phyloP scores from a whole-genome alignment of 305 asterid genomes.

The Fraxinus sp. region DNA sequence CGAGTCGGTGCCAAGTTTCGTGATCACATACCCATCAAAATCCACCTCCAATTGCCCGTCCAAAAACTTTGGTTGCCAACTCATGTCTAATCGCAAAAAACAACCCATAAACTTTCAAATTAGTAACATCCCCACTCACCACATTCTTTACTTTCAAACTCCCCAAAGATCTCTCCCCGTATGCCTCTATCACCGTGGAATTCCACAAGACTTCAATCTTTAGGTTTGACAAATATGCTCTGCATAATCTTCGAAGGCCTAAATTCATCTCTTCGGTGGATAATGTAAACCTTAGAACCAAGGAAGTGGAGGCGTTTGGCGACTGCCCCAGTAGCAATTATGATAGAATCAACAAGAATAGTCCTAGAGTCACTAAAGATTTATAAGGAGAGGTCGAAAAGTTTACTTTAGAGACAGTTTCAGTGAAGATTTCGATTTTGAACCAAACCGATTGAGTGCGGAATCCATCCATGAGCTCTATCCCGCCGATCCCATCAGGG shows the following conservation, averaged over 20 bases:
- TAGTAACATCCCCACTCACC: slow-evolving; percentile 50
- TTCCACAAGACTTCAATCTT: background rate
- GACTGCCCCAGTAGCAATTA: slow-evolving; percentile 81
- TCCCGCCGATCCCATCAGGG: too few species aligned
- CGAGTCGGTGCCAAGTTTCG: slow-evolving; percentile 50
- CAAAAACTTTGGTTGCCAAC: slow-evolving; percentile 82
- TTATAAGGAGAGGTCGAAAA: slow-evolving; percentile 56
- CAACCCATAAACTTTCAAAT: slow-evolving; percentile 63
- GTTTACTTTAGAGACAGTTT: slow-evolving; percentile 23
- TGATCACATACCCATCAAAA: slow-evolving; percentile 71
- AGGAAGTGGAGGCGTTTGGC: slow-evolving; percentile 65
- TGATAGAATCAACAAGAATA: slow-evolving; percentile 69
- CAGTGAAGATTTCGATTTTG: too few species aligned
- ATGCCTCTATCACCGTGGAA: too few species aligned
- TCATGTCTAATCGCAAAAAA: slow-evolving; percentile 91
- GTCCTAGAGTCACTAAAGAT: slow-evolving; percentile 50
- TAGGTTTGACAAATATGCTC: too few species aligned
- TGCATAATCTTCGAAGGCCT: too few species aligned
- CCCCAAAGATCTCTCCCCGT: too few species aligned
- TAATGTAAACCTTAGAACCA: slow-evolving; percentile 59
- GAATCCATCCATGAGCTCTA: too few species aligned
- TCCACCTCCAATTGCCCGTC: slow-evolving; percentile 81
- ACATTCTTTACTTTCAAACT: slow-evolving; percentile 75
- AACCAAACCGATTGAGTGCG: too few species aligned
- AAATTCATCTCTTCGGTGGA: too few species aligned